Base-by-base conservation (phyloP, 495 filamentous ascomycete genomes). In the Neurospora sp. region DNA sequence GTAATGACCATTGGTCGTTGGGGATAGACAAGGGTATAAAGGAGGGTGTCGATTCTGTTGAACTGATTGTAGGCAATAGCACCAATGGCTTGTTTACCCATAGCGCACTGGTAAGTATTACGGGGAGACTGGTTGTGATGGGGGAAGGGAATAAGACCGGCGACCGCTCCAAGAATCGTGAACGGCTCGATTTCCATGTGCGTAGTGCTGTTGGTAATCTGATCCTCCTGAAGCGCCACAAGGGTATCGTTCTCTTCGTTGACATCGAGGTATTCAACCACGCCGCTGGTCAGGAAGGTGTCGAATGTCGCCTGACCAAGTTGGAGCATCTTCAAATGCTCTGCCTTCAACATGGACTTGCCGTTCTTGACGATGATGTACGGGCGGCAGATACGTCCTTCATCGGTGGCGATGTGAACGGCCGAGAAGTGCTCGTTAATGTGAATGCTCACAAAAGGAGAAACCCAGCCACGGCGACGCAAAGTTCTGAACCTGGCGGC, bases 31-130 rank as follows among this genome's bases (percentile, higher is more conserved):
- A 98, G 94, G 5, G 97, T 90, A 78, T 98, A 97, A 23, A 98
- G 89, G 39, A 98, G 87, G 4, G 94, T 97, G 78, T 99, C 96
- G 80, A 99, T 96, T 31, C 96, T 91, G 74, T 92, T 89, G 84
- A 97, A 97, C 81, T 98, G 96, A 78, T 99, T 99, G 75, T 96
- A 94, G 14, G 95, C 95, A 80, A 98, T 97, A 23, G 95, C 93
- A 70, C 96, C 96, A 80, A 99, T 98, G 20, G 96, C 96, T 92
- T 99, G 96, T 83, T 99, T 99, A 86, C 96, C 96, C 96, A 99
- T 99, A 82, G 96, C 96, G 82, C 96, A 98, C 84, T 99, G 96
- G 79, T 99, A 99, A 9, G 96, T 99, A 80, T 99, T 99, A 84
- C 96, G 90, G 10, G 96, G 96, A 5, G 96, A 99, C 82, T 99